phyloP scores from a whole-genome alignment of 108 stramenopile genomes.

The Bacterosira constricta region DNA sequence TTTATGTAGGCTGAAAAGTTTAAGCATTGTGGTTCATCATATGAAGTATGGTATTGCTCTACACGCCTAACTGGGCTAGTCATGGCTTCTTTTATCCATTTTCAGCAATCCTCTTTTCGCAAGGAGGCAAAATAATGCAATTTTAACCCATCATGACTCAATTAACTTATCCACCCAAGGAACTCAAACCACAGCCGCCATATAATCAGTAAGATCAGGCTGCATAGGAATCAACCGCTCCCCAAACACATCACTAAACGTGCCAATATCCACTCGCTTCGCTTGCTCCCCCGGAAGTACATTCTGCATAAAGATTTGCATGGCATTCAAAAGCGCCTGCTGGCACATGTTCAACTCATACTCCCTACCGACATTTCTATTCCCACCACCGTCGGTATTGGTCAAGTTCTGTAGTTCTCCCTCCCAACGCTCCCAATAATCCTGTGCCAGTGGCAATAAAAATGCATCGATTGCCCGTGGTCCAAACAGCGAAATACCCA shows the following conservation, averaged over 20 bases:
- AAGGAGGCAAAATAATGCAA: too few species aligned
- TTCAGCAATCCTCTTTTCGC: too few species aligned
- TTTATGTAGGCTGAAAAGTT: too few species aligned
- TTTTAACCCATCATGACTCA: too few species aligned
- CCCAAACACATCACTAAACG: slow-evolving; percentile 70
- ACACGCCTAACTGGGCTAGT: too few species aligned
- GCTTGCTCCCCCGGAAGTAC: slow-evolving; percentile 45
- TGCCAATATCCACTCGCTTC: slow-evolving; percentile 50
- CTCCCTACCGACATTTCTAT: slow-evolving; percentile 36
- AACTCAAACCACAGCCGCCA: slow-evolving; percentile 54
- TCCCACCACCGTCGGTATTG: not conserved
- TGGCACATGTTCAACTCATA: slow-evolving; percentile 74
- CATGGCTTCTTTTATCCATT: too few species aligned
- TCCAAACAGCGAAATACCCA: slow-evolving; percentile 80
- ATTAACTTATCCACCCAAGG: too few species aligned
- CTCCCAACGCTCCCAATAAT: slow-evolving; percentile 77
- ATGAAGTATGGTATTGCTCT: too few species aligned
- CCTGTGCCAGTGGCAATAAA: slow-evolving; percentile 64
- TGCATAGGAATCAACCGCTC: slow-evolving; percentile 66
- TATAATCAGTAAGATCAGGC: slow-evolving; percentile 57
- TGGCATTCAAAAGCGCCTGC: slow-evolving; percentile 69
- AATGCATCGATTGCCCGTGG: slow-evolving; percentile 81
- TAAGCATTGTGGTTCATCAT: too few species aligned
- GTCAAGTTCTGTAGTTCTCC: slow-evolving; percentile 10
- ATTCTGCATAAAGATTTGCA: slow-evolving; percentile 53